A percentile compares a stretch with the other conserved stretches of the same genome.
These are phyloP conservation scores for Umbelopsis sp. DNA, from an alignment of 192 early-diverging fungal genomes.

Conservation along the genomic window DNA sequence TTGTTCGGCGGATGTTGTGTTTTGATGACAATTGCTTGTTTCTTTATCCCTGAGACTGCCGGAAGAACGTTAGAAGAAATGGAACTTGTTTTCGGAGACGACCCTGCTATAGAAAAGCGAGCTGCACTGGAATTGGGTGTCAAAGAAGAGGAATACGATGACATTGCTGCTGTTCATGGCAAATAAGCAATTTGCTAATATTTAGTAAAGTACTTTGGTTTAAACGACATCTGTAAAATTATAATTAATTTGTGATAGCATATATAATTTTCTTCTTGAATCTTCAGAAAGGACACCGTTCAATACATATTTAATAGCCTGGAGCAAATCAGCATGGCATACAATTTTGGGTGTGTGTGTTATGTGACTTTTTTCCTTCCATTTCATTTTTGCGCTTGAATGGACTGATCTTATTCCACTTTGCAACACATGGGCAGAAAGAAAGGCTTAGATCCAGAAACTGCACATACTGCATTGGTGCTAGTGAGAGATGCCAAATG, in stretches of 20 bases:
- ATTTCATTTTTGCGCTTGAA: no score
- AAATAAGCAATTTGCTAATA: neutral
- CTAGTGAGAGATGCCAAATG: neutral
- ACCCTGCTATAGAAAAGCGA: conserved; percentile 1
- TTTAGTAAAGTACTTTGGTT: neutral
- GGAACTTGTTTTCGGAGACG: conserved; percentile 67
- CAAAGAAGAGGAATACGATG: neutral
- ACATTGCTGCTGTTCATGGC: conserved; percentile 14
- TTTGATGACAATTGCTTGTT: conserved; percentile 24
- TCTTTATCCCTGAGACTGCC: conserved; percentile 63
- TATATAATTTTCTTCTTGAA: neutral
- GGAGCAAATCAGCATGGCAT: no score
- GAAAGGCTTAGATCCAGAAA: neutral
- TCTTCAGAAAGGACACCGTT: no score
- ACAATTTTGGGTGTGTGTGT: no score
- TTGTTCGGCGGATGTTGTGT: conserved; percentile 25
- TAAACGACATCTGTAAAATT: neutral
- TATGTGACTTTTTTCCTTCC: no score
- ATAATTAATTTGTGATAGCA: neutral
- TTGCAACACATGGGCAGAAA: neutral
- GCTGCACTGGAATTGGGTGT: conserved; percentile 2
- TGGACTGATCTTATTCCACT: no score
- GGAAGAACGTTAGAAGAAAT: conserved; percentile 82
- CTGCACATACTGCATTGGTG: neutral
- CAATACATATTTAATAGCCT: no score